phyloP scores from a whole-genome alignment of 2,329 filamentous ascomycete species.

The Lasiodiplodia theobromae region DNA sequence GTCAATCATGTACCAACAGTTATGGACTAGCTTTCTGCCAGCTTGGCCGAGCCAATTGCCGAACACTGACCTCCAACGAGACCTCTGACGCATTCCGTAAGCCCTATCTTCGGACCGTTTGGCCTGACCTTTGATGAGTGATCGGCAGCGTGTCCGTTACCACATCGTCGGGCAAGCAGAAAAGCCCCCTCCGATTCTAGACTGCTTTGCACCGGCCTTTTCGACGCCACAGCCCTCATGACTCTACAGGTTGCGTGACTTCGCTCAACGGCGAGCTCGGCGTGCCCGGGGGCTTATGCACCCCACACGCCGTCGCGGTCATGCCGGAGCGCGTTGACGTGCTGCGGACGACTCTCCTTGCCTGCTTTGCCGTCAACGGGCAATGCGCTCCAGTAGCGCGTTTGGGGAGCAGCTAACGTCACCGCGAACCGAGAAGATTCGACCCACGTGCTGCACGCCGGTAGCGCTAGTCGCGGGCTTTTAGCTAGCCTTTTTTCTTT shows the following conservation, averaged over 20 bases:
- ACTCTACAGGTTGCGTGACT: background rate
- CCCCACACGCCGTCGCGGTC: background rate
- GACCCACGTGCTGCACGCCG: background rate
- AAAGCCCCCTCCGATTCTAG: background rate
- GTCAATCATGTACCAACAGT: background rate
- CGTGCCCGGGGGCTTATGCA: slow-evolving; percentile 10
- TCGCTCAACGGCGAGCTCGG: slow-evolving; percentile 5
- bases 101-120: slow-evolving; percentile 13
- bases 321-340: background rate
- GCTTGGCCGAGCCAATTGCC: background rate
- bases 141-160: background rate
- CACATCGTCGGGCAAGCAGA: background rate
- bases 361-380: background rate
- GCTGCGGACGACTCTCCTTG: background rate
- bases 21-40: background rate
- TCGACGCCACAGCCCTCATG: background rate
- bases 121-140: background rate
- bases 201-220: background rate
- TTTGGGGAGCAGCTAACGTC: background rate
- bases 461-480: background rate
- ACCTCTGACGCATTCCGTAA: background rate
- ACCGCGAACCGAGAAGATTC: background rate
- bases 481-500: background rate
- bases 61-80: background rate
- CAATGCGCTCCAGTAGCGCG: background rate